A percentile compares a stretch with the other conserved stretches of the same genome.
These are phyloP conservation scores for Astragalus membranaceus DNA, from an alignment of 306 rosid species.

Conservation along the genomic window DNA sequence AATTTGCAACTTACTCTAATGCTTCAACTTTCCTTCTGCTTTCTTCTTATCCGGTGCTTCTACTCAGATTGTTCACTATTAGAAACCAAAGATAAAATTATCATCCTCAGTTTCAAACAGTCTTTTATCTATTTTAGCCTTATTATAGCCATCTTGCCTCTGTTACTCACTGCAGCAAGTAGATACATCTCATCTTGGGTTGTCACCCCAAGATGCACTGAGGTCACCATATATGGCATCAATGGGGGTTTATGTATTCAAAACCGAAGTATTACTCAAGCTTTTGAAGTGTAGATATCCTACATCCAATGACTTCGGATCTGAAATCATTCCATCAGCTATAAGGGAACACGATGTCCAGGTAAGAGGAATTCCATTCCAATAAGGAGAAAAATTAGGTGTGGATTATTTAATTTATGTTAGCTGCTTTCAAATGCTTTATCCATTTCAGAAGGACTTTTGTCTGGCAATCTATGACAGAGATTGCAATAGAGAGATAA, in stretches of 20 bases:
- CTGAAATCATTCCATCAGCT: slow-evolving; percentile 92
- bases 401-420: no score
- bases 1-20: slow-evolving; percentile 16
- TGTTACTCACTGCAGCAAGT: slow-evolving; percentile 54
- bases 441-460: not conserved
- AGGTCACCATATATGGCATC: slow-evolving; percentile 76
- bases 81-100: not conserved
- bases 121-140: not conserved
- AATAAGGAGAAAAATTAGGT: not conserved
- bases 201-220: slow-evolving; percentile 59
- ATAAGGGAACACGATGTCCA: slow-evolving; percentile 66
- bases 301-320: slow-evolving; percentile 82
- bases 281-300: slow-evolving; percentile 74
- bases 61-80: not conserved
- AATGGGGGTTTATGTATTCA: slow-evolving; percentile 90
- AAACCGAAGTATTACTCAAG: slow-evolving; percentile 61
- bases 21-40: slow-evolving; percentile 1
- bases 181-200: slow-evolving; percentile 67
- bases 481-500: no score
- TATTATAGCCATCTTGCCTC: not conserved
- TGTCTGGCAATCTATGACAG: not conserved
- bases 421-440: not conserved
- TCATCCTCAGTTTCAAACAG: not conserved
- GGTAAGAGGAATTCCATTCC: slow-evolving; percentile 41
- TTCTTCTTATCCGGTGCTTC: slow-evolving; percentile 6